These are phyloP conservation scores for Didymella arachidicola DNA, from an alignment of 2,329 filamentous ascomycete species.

Conservation along the genomic window DNA sequence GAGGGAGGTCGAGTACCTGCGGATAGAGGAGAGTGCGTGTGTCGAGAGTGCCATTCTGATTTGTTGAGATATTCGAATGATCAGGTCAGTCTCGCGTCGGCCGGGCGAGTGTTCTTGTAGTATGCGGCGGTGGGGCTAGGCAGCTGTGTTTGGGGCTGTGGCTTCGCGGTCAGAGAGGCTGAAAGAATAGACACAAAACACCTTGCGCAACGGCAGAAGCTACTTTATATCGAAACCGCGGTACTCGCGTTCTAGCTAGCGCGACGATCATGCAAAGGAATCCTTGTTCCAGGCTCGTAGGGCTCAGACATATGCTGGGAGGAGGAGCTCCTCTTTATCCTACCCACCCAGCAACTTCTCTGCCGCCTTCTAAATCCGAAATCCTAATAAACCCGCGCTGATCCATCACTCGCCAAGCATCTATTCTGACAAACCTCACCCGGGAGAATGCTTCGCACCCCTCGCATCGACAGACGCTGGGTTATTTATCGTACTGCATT, in stretches of 20 bases:
- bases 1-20: conserved; percentile 47
- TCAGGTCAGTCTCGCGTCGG: background rate
- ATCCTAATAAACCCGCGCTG: background rate
- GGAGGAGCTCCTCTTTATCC: conserved; percentile 13
- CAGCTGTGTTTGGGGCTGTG: conserved; percentile 6
- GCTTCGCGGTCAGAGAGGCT: conserved; percentile 3
- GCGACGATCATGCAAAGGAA: conserved; percentile 17
- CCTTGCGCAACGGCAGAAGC: background rate
- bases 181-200: background rate
- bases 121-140: background rate
- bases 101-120: background rate
- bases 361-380: background rate
- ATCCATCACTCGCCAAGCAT: background rate
- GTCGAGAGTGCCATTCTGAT: conserved; percentile 42
- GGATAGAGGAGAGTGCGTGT: conserved; percentile 42
- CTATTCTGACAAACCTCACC: conserved; percentile 3
- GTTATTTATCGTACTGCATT: background rate
- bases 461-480: conserved; percentile 1
- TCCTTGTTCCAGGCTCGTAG: conserved; percentile 7
- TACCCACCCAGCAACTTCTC: background rate
- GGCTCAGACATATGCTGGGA: conserved; percentile 4
- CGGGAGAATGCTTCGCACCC: conserved; percentile 9
- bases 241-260: conserved; percentile 10
- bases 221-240: conserved; percentile 10
- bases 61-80: background rate